Percentiles rank a stretch among this genome's conserved stretches.
Conservation (phyloP, 2,329 filamentous ascomycete species). For the Alternaria tenuissima region DNA sequence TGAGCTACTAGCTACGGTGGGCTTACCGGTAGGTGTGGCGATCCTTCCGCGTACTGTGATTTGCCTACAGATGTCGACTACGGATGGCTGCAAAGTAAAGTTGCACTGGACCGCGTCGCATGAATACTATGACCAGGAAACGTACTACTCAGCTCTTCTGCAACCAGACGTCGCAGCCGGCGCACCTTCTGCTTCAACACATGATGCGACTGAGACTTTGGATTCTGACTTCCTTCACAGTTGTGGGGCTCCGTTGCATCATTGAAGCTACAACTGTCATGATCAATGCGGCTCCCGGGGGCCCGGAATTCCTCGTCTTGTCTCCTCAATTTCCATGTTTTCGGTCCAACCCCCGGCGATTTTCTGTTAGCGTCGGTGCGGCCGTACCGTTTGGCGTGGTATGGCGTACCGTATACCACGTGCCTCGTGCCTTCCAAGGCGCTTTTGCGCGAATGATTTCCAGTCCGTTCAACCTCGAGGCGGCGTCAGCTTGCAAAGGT, state of each 20-base stretch:
- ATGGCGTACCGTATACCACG: not conserved
- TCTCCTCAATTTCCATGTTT: conserved; percentile 1
- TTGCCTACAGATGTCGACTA: conserved; percentile 7
- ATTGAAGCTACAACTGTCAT: not conserved
- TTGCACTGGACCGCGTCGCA: not conserved
- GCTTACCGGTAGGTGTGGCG: conserved; percentile 23
- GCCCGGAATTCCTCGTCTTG: not conserved
- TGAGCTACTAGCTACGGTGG: not conserved
- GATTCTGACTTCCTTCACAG: not conserved
- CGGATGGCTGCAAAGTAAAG: not conserved
- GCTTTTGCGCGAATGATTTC: not conserved
- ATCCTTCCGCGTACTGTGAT: conserved; percentile 24
- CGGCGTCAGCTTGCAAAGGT: not conserved
- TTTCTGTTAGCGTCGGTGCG: not conserved
- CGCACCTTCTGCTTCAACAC: not conserved
- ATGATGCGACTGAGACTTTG: not conserved
- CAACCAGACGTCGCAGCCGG: not conserved
- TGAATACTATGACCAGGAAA: not conserved
- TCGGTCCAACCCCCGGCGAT: conserved; percentile 9
- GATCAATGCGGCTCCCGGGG: not conserved
- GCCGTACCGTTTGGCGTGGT: not conserved
- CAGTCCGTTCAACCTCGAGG: not conserved
- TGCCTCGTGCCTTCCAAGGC: not conserved
- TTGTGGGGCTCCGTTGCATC: not conserved
- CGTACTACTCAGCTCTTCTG: not conserved